These are phyloP conservation scores for Hypsizygus ulmarius DNA, from an alignment of 1,284 basidiomycete genomes.

Conservation along the genomic window DNA sequence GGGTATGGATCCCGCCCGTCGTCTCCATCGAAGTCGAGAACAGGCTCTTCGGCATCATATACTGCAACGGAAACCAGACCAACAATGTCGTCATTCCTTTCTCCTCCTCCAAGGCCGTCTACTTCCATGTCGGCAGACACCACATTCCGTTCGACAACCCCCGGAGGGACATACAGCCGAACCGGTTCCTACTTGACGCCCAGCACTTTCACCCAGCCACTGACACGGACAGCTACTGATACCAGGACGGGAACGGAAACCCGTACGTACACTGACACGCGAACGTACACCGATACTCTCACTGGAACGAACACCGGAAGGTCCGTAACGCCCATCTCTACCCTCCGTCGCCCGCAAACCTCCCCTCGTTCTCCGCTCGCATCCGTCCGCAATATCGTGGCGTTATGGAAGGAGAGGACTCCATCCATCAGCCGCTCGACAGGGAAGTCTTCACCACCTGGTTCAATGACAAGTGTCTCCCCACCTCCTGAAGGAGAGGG, in stretches of 20 bases:
- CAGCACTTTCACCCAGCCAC: slow-evolving; percentile 25
- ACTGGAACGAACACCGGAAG: slow-evolving; percentile 18
- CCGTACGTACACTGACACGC: slow-evolving; percentile 18
- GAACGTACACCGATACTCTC: slow-evolving; percentile 16
- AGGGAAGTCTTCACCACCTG: slow-evolving; percentile 32
- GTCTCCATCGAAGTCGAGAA: slow-evolving; percentile 36
- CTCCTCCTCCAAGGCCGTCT: slow-evolving; percentile 27
- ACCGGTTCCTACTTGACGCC: slow-evolving; percentile 27
- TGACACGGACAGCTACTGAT: too few species aligned
- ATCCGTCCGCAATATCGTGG: slow-evolving; percentile 76
- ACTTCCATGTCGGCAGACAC: slow-evolving; percentile 22
- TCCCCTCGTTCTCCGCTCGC: slow-evolving; percentile 67
- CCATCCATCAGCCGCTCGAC: slow-evolving; percentile 34
- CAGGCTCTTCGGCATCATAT: slow-evolving; percentile 32
- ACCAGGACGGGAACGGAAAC: slow-evolving; percentile 22
- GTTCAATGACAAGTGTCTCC: slow-evolving; percentile 31
- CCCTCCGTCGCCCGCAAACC: slow-evolving; percentile 52
- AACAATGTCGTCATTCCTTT: slow-evolving; percentile 30
- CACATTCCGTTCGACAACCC: slow-evolving; percentile 26
- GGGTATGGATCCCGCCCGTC: slow-evolving; percentile 37
- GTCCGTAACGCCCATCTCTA: slow-evolving; percentile 26
- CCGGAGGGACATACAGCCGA: slow-evolving; percentile 23
- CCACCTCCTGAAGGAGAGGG: slow-evolving; percentile 45
- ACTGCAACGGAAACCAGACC: slow-evolving; percentile 33
- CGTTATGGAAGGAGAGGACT: slow-evolving; percentile 73